These are phyloP conservation scores for Globisporangium lucens DNA, from an alignment of 352 stramenopile species.

Conservation along the genomic window DNA sequence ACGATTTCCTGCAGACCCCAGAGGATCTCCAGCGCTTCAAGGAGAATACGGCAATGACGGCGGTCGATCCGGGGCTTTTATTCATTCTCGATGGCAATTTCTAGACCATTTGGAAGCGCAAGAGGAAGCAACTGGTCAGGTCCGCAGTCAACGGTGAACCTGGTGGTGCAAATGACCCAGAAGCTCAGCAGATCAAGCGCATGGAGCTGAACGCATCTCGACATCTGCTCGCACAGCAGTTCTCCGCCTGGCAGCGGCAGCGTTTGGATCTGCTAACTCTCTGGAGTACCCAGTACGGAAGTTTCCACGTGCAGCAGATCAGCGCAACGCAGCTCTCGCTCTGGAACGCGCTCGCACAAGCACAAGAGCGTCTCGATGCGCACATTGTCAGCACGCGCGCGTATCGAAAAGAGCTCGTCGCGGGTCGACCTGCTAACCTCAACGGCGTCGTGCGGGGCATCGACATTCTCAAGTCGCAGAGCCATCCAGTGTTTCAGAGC, in stretches of 20 bases:
- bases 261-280: conserved; percentile 43
- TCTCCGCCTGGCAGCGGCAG: conserved; percentile 39
- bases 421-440: conserved; percentile 19
- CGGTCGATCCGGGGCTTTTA: conserved; percentile 43
- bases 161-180: neutral
- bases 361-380: conserved; percentile 24
- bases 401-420: conserved; percentile 28
- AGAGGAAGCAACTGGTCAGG: neutral
- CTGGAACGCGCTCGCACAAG: conserved; percentile 38
- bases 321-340: conserved; percentile 34
- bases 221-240: conserved; percentile 22
- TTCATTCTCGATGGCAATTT: conserved; percentile 47
- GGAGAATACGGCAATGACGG: conserved; percentile 12
- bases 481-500: conserved; percentile 34
- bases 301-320: conserved; percentile 46
- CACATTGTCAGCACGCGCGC: conserved; percentile 16
- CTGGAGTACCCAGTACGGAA: conserved; percentile 47
- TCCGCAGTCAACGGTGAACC: neutral
- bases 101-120: conserved; percentile 24
- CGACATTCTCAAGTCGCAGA: conserved; percentile 22
- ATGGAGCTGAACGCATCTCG: conserved; percentile 12
- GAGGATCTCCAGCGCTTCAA: conserved; percentile 30
- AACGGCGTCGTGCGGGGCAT: conserved; percentile 32
- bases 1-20: conserved; percentile 39
- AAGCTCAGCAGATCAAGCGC: neutral